A percentile compares a stretch with the other conserved stretches of the same genome.
phyloP scores from a whole-genome alignment of 495 filamentous ascomycete genomes.

The Acidiella bohemica region DNA sequence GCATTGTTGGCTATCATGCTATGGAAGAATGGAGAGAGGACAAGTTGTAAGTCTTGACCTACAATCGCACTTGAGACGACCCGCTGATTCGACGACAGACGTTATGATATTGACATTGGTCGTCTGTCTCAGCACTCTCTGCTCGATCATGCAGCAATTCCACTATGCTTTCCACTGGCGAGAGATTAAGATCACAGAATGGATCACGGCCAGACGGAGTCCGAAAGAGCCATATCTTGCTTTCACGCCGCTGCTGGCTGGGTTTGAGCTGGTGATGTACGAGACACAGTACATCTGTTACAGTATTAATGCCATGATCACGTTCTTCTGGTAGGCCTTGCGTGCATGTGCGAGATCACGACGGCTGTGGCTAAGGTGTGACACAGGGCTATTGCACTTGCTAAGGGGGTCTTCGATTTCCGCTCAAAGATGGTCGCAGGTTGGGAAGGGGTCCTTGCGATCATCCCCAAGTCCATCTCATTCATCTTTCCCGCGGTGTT shows the following conservation, averaged over 20 bases:
- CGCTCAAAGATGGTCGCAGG: neutral
- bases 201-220: neutral
- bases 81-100: neutral
- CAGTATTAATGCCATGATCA: neutral
- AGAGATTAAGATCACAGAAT: neutral
- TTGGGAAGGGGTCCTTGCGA: neutral
- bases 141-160: conserved; percentile 8
- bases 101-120: neutral
- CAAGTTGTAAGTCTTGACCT: neutral
- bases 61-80: neutral
- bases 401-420: conserved; percentile 7
- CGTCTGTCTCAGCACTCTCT: neutral
- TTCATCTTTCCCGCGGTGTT: neutral
- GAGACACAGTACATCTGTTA: conserved; percentile 3
- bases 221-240: neutral
- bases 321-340: conserved; percentile 7
- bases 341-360: neutral
- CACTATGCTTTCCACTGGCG: conserved; percentile 8
- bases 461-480: neutral
- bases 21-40: neutral
- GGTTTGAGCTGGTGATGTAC: conserved; percentile 4
- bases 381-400: conserved; percentile 3
- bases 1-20: neutral
- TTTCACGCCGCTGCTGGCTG: neutral
- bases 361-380: neutral